Evolutionary conservation across 805 yeast species (phyloP).

Genomic region (Grigorovia jiainica): DNA sequence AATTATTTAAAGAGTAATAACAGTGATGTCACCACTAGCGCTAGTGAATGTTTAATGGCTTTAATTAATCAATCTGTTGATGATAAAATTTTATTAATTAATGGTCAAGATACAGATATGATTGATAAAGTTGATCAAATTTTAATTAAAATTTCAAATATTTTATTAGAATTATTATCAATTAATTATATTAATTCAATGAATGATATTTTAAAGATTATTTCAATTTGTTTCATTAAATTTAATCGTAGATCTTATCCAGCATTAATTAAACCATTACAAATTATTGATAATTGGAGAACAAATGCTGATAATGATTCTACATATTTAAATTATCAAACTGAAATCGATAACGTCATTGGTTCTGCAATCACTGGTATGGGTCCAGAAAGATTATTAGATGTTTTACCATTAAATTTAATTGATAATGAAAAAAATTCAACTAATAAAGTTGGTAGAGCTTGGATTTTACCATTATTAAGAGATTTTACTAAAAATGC

Average conservation of each 20-base stretch:
- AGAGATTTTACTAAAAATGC: conserved; percentile 80
- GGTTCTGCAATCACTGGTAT: conserved; percentile 67
- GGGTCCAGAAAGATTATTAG: conserved; percentile 80
- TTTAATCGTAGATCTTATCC: conserved; percentile 62
- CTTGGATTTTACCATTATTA: conserved; percentile 87
- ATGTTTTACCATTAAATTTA: conserved; percentile 71
- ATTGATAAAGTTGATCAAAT: conserved; percentile 49
- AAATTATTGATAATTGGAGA: conserved; percentile 78
- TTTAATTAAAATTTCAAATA: conserved; percentile 42
- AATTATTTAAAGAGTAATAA: conserved; percentile 61
- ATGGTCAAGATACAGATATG: conserved; percentile 34
- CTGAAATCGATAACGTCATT: conserved; percentile 72
- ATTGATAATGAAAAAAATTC: conserved; percentile 33
- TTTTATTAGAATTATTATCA: conserved; percentile 51
- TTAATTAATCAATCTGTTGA: conserved; percentile 59
- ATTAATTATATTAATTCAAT: conserved; percentile 72
- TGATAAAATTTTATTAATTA: conserved; percentile 43
- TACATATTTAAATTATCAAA: conserved; percentile 41
- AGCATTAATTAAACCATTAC: conserved; percentile 54
- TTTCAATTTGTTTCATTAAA: conserved; percentile 52
- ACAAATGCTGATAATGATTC: conserved; percentile 50
- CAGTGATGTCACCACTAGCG: conserved; percentile 57
- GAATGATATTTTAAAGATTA: conserved; percentile 59
- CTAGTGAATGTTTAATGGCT: conserved; percentile 81
- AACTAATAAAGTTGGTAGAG: conserved; percentile 63